These are phyloP conservation scores for Paecilomyces sp. DNA, from an alignment of 2,329 filamentous ascomycete species.

Conservation along the genomic window DNA sequence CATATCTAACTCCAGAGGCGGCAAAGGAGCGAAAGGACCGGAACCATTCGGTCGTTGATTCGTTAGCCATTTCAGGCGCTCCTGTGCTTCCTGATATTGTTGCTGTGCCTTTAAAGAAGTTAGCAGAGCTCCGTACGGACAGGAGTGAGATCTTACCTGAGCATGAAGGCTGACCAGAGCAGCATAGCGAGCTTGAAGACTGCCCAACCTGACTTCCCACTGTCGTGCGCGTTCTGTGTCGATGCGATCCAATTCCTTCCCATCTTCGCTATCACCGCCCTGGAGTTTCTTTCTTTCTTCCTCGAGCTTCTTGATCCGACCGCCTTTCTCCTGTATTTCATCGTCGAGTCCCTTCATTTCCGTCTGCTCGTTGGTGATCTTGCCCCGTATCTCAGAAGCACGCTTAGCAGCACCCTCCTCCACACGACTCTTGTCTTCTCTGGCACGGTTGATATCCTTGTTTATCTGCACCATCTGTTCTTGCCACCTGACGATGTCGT, in stretches of 20 bases:
- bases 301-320: slow-evolving; percentile 55
- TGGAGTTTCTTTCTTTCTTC: slow-evolving; percentile 48
- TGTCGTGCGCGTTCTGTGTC: slow-evolving; percentile 42
- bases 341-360: slow-evolving; percentile 54
- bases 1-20: slow-evolving; percentile 35
- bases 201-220: slow-evolving; percentile 39
- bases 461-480: slow-evolving; percentile 47
- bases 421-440: slow-evolving; percentile 35
- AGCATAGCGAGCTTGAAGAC: slow-evolving; percentile 37
- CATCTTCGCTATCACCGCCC: slow-evolving; percentile 43
- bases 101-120: slow-evolving; percentile 24
- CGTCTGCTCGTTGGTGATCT: slow-evolving; percentile 38
- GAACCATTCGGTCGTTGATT: slow-evolving; percentile 29
- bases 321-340: slow-evolving; percentile 53
- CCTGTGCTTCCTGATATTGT: slow-evolving; percentile 40
- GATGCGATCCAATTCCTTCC: slow-evolving; percentile 43
- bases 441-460: slow-evolving; percentile 39
- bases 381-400: slow-evolving; percentile 34
- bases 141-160: slow-evolving; percentile 18
- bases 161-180: slow-evolving; percentile 34
- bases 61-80: slow-evolving; percentile 37
- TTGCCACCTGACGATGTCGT: slow-evolving; percentile 54
- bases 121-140: not conserved
- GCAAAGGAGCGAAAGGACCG: slow-evolving; percentile 32
- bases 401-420: slow-evolving; percentile 33